phyloP scores from a whole-genome alignment of 768 basidiomycete genomes.

The Boletellus emodensis region DNA sequence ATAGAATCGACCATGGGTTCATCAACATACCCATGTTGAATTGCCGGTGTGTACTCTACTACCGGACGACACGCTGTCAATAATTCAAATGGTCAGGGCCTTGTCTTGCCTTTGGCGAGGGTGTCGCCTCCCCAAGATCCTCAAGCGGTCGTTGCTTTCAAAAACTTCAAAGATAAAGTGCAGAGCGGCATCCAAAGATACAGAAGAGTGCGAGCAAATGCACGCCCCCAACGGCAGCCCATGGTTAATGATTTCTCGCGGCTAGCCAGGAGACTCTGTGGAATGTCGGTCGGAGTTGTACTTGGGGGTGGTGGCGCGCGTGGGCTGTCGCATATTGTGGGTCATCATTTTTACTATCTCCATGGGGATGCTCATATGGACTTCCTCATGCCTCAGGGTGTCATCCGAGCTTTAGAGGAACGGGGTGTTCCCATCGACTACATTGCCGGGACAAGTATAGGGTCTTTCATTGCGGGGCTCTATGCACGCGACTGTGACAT shows the following conservation, averaged over 20 bases:
- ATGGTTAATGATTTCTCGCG: conserved; percentile 91
- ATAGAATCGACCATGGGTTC: conserved; percentile 92
- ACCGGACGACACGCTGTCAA: not conserved
- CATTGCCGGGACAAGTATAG: conserved; percentile 92
- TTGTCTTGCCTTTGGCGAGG: conserved; percentile 65
- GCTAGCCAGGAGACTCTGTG: conserved; percentile 86
- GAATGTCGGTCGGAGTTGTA: conserved; percentile 89
- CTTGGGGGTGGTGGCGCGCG: conserved; percentile 97
- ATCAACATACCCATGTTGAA: conserved; percentile 95
- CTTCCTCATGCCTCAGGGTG: conserved; percentile 54
- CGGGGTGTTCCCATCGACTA: conserved; percentile 92
- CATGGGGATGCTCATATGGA: conserved; percentile 9
- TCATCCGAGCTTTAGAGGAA: conserved; percentile 89
- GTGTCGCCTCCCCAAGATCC: conserved; percentile 67
- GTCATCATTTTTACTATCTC: conserved; percentile 23
- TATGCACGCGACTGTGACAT: conserved; percentile 95
- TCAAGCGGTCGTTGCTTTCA: conserved; percentile 83
- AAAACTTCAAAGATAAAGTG: conserved; percentile 89
- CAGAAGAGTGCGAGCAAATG: conserved; percentile 57
- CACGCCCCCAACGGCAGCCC: conserved; percentile 70
- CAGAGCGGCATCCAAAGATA: conserved; percentile 88
- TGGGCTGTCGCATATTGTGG: conserved; percentile 69
- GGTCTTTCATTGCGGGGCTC: conserved; percentile 86
- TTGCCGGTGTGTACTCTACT: conserved; percentile 54
- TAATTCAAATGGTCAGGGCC: conserved; percentile 47